phyloP scores from a whole-genome alignment of 257 asterid species.

The Nicotiana knightiana region DNA sequence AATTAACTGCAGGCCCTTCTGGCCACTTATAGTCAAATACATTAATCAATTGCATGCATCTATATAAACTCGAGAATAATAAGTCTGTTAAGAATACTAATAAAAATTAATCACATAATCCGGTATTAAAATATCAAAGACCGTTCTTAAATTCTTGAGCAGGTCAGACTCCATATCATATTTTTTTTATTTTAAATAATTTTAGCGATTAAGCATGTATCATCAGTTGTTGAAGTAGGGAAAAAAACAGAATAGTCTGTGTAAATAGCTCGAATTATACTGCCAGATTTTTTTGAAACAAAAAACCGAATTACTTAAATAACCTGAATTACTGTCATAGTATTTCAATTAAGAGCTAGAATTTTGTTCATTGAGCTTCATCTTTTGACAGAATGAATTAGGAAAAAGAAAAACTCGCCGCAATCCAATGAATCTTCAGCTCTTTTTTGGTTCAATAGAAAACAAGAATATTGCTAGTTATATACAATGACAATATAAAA shows the following conservation, averaged over 20 bases:
- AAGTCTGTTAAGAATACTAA: neutral
- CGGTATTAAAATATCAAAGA: neutral
- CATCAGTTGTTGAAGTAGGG: too few relatives aligned
- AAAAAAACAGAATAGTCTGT: too few relatives aligned
- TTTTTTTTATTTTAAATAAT: neutral
- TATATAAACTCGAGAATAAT: neutral
- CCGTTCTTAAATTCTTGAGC: neutral
- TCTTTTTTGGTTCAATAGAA: neutral
- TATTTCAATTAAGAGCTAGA: too few relatives aligned
- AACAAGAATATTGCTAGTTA: too few relatives aligned
- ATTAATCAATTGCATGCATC: neutral
- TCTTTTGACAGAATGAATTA: neutral
- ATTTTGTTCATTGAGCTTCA: too few relatives aligned
- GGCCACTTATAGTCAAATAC: neutral
- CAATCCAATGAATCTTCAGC: neutral
- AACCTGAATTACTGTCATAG: too few relatives aligned
- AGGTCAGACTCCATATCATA: neutral
- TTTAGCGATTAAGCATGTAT: too few relatives aligned
- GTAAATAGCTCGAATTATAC: too few relatives aligned
- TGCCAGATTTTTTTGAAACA: too few relatives aligned
- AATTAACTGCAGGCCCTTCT: neutral
- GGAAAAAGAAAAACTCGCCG: neutral
- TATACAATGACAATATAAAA: too few relatives aligned
- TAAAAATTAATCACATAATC: neutral
- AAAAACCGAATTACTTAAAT: too few relatives aligned